Percentiles rank a stretch among this genome's conserved stretches.
These are phyloP conservation scores for Quercus parvula DNA, from an alignment of 306 rosid species.

Conservation along the genomic window DNA sequence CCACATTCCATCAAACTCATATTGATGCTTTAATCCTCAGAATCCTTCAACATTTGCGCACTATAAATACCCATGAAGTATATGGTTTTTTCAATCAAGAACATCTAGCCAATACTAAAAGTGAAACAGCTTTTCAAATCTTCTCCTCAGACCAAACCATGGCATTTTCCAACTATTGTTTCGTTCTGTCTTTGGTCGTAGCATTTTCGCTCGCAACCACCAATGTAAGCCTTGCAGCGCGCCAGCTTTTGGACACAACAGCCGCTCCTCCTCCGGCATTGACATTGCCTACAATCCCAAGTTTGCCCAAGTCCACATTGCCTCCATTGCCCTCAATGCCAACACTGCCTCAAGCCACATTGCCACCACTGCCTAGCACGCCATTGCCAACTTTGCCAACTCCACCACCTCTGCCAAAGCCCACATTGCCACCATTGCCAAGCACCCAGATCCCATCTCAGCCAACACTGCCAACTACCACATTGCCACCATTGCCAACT, in stretches of 20 bases:
- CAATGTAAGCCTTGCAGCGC: constrained; percentile 17
- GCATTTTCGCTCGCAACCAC: constrained; percentile 19
- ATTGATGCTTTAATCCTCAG: neutral
- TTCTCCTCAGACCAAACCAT: neutral
- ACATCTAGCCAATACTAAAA: neutral
- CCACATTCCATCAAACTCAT: constrained; percentile 16
- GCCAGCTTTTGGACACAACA: constrained; percentile 31
- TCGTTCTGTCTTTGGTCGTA: neutral
- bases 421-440: constrained; percentile 25
- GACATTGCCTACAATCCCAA: constrained; percentile 16
- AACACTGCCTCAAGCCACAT: too few species aligned
- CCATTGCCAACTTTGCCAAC: neutral
- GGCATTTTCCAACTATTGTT: neutral
- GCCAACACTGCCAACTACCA: constrained; percentile 19
- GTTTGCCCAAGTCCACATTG: neutral
- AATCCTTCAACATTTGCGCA: neutral
- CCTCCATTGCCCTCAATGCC: too few species aligned
- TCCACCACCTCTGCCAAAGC: constrained; percentile 1
- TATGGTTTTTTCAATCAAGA: neutral
- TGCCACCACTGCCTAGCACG: too few species aligned
- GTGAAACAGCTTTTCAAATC: neutral
- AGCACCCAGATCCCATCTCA: constrained; percentile 5
- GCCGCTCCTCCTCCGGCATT: constrained; percentile 26
- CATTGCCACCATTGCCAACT: constrained; percentile 29
- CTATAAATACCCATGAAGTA: neutral